These are phyloP conservation scores for Exutisphaerella laricina DNA, from an alignment of 2,329 filamentous ascomycete genomes.

Conservation along the genomic window DNA sequence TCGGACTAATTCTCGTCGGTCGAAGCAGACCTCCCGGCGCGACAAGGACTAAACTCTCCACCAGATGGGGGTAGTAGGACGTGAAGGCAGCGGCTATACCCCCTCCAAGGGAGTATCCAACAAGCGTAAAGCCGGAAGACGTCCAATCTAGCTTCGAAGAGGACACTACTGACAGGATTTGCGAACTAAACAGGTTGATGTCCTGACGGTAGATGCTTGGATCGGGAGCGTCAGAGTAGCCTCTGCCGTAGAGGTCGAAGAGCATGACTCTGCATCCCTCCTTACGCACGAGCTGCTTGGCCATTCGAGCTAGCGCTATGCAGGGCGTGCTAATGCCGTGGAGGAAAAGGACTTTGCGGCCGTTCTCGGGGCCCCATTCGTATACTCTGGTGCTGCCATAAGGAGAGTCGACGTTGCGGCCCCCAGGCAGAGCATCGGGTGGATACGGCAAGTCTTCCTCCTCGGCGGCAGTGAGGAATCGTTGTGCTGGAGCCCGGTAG, in stretches of 20 bases:
- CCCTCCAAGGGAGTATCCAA: slow-evolving; percentile 78
- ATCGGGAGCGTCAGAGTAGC: slow-evolving; percentile 67
- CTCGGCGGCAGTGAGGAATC: slow-evolving; percentile 11
- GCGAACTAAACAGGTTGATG: slow-evolving; percentile 64
- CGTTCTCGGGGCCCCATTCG: slow-evolving; percentile 6
- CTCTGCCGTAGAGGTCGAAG: slow-evolving; percentile 71
- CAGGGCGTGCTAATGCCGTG: slow-evolving; percentile 80
- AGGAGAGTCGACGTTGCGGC: slow-evolving; percentile 2
- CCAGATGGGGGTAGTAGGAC: slow-evolving; percentile 60
- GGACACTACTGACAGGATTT: slow-evolving; percentile 64
- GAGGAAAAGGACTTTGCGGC: slow-evolving; percentile 54
- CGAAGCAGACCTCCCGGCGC: slow-evolving; percentile 74
- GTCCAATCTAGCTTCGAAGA: slow-evolving; percentile 65
- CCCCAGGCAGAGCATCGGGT: slow-evolving; percentile 57
- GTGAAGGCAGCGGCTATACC: slow-evolving; percentile 67
- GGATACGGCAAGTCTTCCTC: slow-evolving; percentile 52
- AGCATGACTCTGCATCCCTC: slow-evolving; percentile 76
- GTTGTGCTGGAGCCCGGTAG: slow-evolving; percentile 13
- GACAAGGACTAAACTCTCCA: slow-evolving; percentile 67
- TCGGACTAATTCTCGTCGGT: slow-evolving; percentile 54
- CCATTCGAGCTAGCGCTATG: slow-evolving; percentile 61
- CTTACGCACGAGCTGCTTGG: slow-evolving; percentile 55
- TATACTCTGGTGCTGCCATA: slow-evolving; percentile 3
- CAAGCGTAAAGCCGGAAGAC: slow-evolving; percentile 59
- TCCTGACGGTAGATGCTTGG: slow-evolving; percentile 66